phyloP scores from a whole-genome alignment of 768 basidiomycete species.

The Termitomyces sp. region DNA sequence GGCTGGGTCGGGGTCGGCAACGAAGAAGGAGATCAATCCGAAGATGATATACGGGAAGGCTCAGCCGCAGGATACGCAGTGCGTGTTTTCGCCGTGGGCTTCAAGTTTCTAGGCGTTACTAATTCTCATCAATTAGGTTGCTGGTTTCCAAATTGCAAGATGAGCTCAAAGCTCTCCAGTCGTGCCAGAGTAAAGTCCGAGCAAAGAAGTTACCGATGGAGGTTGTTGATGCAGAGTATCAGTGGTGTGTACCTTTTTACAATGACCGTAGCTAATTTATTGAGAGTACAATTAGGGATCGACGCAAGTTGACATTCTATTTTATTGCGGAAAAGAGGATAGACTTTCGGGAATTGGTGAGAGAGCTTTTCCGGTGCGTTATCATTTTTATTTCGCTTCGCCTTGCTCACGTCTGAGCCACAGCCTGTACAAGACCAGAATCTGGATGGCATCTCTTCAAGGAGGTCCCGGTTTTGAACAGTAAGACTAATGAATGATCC shows the following conservation, averaged over 20 bases:
- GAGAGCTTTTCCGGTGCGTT: slow-evolving; percentile 83
- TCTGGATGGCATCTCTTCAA: slow-evolving; percentile 90
- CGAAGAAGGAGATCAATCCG: slow-evolving; percentile 90
- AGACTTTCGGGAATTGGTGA: slow-evolving; percentile 93
- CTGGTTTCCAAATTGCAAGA: slow-evolving; percentile 83
- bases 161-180: slow-evolving; percentile 85
- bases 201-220: slow-evolving; percentile 98
- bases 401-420: background rate
- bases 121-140: slow-evolving; percentile 36
- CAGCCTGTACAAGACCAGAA: slow-evolving; percentile 89
- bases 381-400: background rate
- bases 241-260: slow-evolving; percentile 60
- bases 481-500: slow-evolving; percentile 9
- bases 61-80: slow-evolving; percentile 74
- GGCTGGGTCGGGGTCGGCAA: slow-evolving; percentile 11
- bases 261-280: background rate
- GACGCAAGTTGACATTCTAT: slow-evolving; percentile 97
- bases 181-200: slow-evolving; percentile 88
- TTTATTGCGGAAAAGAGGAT: slow-evolving; percentile 95
- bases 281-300: slow-evolving; percentile 58
- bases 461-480: slow-evolving; percentile 39
- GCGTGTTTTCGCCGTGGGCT: slow-evolving; percentile 14
- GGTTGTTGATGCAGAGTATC: slow-evolving; percentile 97
- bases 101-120: slow-evolving; percentile 1
- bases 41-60: slow-evolving; percentile 96